phyloP scores from a whole-genome alignment of 257 asterid genomes.

The Thymus quinquecostatus region DNA sequence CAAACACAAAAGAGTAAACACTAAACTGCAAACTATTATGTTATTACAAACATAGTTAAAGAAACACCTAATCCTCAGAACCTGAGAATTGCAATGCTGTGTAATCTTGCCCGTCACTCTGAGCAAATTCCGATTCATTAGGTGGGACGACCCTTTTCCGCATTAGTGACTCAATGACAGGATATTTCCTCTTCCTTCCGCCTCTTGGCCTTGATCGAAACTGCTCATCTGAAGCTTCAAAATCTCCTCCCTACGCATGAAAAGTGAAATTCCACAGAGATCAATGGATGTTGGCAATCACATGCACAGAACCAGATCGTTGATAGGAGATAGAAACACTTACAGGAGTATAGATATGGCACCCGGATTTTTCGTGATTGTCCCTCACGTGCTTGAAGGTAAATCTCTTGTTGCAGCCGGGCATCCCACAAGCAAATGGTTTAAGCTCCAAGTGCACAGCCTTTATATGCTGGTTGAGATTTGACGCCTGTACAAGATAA shows the following conservation, averaged over 20 bases:
- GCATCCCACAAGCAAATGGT: constrained; percentile 64
- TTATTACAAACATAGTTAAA: background rate
- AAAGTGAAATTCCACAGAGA: background rate
- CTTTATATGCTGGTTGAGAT: constrained; percentile 76
- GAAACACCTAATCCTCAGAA: constrained; percentile 11
- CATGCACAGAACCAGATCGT: background rate
- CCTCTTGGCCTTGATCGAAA: constrained; percentile 76
- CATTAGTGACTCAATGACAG: constrained; percentile 64
- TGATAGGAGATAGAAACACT: constrained; percentile 24
- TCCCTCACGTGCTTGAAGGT: constrained; percentile 90
- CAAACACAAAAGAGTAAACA: background rate
- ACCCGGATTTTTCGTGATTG: constrained; percentile 77
- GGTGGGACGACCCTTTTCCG: constrained; percentile 74
- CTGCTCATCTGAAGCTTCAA: constrained; percentile 70
- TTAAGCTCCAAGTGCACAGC: constrained; percentile 67
- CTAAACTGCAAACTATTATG: background rate
- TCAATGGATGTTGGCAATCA: background rate
- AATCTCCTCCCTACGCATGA: constrained; percentile 69
- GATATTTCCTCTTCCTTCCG: constrained; percentile 73
- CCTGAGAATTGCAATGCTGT: constrained; percentile 40
- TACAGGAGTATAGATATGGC: constrained; percentile 65
- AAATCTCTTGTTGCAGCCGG: constrained; percentile 71
- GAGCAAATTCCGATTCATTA: constrained; percentile 45
- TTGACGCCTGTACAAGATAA: constrained; percentile 55
- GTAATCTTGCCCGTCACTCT: constrained; percentile 38